Percentiles rank a stretch among this genome's conserved stretches.
Conservation (phyloP, 169 alveolate genomes). For the Babesia bovis region DNA sequence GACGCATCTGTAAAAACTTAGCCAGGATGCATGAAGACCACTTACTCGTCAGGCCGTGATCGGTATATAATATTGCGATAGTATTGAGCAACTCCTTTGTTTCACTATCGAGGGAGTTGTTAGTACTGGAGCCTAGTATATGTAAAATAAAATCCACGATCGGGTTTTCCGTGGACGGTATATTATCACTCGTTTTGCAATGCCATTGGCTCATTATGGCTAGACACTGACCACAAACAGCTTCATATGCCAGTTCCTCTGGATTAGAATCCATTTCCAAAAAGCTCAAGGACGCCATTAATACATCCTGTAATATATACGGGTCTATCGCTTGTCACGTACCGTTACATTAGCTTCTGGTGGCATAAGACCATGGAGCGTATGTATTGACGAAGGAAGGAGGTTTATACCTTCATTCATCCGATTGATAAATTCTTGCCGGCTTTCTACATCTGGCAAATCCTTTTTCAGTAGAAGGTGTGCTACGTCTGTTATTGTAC, state of each 20-base stretch:
- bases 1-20: slow-evolving; percentile 23
- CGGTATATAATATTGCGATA: slow-evolving; percentile 50
- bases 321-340: neutral
- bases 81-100: slow-evolving; percentile 6
- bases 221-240: slow-evolving; percentile 44
- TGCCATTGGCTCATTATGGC: slow-evolving; percentile 17
- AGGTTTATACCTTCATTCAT: slow-evolving; percentile 6
- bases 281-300: slow-evolving; percentile 9
- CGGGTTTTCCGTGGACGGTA: slow-evolving; percentile 1
- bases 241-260: neutral
- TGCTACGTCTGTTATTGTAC: slow-evolving; percentile 30
- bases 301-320: slow-evolving; percentile 17
- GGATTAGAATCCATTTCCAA: neutral
- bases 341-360: slow-evolving; percentile 30
- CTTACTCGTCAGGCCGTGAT: slow-evolving; percentile 64
- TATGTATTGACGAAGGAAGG: neutral
- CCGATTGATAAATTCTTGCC: neutral
- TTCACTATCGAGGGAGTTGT: neutral
- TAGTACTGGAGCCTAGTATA: neutral
- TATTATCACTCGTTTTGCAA: neutral
- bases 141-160: slow-evolving; percentile 6
- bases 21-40: neutral
- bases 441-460: slow-evolving; percentile 14
- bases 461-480: slow-evolving; percentile 40
- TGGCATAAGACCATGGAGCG: slow-evolving; percentile 8